Base-by-base conservation (phyloP, 805 yeast species). In the Debaryomyces hansenii region DNA sequence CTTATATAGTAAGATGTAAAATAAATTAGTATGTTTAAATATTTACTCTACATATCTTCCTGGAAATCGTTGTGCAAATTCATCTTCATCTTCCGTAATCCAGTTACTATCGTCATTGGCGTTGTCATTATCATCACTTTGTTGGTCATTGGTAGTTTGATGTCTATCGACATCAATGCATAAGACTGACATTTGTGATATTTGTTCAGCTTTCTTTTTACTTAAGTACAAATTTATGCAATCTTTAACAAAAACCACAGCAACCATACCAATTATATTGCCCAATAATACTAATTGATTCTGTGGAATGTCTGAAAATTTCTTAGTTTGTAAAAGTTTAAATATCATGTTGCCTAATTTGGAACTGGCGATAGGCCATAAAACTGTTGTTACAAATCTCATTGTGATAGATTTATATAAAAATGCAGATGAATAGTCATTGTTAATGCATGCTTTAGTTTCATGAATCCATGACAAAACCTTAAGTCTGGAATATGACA, bases 321-420 rank as follows among this genome's bases (percentile, higher is more conserved):
- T 28, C 20, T 44, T 46, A 39, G 47, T 50, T 14, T 57, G 39
- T 1, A 56, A 21, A 2, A 48, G 29, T 6, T 51, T 37, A 29
- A 40, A 54, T 8, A 71, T 45, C 5, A 62, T 28, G 15, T 40
- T 40, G 1, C 77, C 76, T 2, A 69, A 27, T 41, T 66, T 65
- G 0, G 74, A 60, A 7, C 72, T 62, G 10, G 64, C 32, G 44
- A 61, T 67, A 11, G 77, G 77, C 77, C 77, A 72, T 34, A 64
- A 14, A n/a, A 67, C 20, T 2, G 76, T 67, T 10, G 75, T 62
- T 12, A 69, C 42, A 8, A 59, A 51, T 31, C 66, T 47, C 11
- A 69, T 50, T 1, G 67, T 53, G 4, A 53, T 46, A 16, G 70
- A 67, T 18, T 53, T 55, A 20, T 45, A 37, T 2, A 59, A 42